Base-by-base conservation (phyloP, 257 asterid genomes). In the Salvia hispanica region DNA sequence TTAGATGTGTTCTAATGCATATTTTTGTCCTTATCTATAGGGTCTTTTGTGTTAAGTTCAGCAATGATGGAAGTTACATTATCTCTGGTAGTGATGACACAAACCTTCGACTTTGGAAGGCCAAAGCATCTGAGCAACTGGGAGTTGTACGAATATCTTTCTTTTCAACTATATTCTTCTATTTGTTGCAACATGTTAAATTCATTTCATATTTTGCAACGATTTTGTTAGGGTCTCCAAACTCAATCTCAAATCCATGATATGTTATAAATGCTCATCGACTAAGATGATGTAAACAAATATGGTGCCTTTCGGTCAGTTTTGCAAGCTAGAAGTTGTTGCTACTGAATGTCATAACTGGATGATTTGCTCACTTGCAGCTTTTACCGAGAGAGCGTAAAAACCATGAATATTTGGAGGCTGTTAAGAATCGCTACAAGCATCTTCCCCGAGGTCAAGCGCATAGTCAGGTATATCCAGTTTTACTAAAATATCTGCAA, bases 71-170 rank as follows among this genome's bases (percentile, higher is more conserved):
- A 54, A 90, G 84, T 75, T 93, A 93, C 43, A 72, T 93, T 21
- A 70, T 93, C 64, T 93, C 99, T 15, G 99, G 99, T 42, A 93
- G 99, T 74, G 99, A 93, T 74, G 99, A 93, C 79, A 81, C 93
- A 51, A 93, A 93, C 73, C 89, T 93, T 73, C 94, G 99, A 52
- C 89, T 93, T 65, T 93, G 99, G 99, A 93, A 93, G 84, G 96
- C 99, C 62, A 90, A 84, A 72, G 99, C 99, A 62, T 82, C 99
- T 60, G 99, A 90, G 77, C 97, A 93, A 76, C 58, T 85, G 73
- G 97, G 99, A 84, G 97, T 93, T 74, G 99, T 93, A 93, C 55
- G 94, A 16, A 71, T 66, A 63, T 70, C 57, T 61, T 62, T 69
- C 51, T 67, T 14, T 59, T 18, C 52, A 50, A 46, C 75, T 28